Percentiles rank a stretch among this genome's conserved stretches.
phyloP scores from a whole-genome alignment of 257 asterid genomes.

The Nicotiana tabacum region DNA sequence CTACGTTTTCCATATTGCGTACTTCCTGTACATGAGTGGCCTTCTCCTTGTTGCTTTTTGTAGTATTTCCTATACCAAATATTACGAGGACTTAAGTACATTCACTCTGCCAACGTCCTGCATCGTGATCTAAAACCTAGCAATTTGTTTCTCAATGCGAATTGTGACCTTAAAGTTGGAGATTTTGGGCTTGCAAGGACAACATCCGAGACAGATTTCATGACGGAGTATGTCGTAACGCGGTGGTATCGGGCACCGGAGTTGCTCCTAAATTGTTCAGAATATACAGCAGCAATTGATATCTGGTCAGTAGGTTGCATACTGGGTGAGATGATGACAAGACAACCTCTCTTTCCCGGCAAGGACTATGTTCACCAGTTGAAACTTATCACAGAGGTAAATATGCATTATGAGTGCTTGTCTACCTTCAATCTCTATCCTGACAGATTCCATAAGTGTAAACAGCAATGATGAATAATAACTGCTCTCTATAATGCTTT shows the following conservation, averaged over 20 bases:
- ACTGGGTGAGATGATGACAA: constrained; percentile 88
- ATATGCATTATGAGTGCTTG: background rate
- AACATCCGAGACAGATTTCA: constrained; percentile 94
- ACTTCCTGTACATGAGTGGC: constrained; percentile 1
- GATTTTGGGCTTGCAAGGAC: constrained; percentile 99
- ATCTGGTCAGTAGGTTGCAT: constrained; percentile 99
- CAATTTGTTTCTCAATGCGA: constrained; percentile 79
- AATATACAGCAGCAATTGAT: constrained; percentile 94
- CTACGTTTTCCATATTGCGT: background rate
- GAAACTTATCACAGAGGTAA: constrained; percentile 93
- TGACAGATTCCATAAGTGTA: background rate
- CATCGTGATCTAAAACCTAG: constrained; percentile 98
- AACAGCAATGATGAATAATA: background rate
- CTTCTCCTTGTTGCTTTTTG: constrained; percentile 19
- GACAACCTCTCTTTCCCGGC: constrained; percentile 94
- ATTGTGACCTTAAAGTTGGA: constrained; percentile 83
- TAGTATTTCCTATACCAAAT: constrained; percentile 96
- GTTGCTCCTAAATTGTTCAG: constrained; percentile 90
- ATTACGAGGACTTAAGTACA: constrained; percentile 85
- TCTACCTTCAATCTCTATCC: background rate
- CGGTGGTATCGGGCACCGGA: constrained; percentile 99
- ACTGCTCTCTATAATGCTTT: background rate
- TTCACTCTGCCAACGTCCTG: constrained; percentile 88
- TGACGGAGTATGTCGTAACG: constrained; percentile 98
- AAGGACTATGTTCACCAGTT: constrained; percentile 93